Percentiles rank a stretch among this genome's conserved stretches.
Conservation (phyloP, 169 alveolate genomes). For the Nephromyces sp. region DNA sequence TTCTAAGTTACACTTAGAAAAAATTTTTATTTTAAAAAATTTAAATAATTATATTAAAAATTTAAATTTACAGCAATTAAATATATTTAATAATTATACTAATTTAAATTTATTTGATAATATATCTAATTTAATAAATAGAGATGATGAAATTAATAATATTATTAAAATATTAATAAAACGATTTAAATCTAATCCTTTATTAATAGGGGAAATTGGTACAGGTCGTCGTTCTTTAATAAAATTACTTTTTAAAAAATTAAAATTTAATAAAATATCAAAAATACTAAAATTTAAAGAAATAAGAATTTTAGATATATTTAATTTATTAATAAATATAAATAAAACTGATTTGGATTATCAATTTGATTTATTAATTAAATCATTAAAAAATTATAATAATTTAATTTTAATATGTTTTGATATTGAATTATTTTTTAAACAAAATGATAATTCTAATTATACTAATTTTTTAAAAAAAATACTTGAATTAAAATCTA, state of each 20-base stretch:
- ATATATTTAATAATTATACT: neutral
- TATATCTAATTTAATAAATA: neutral
- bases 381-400: neutral
- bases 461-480: neutral
- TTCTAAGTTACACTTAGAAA: neutral
- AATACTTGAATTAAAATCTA: neutral
- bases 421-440: neutral
- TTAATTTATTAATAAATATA: neutral
- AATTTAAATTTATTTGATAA: neutral
- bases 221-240: neutral
- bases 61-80: neutral
- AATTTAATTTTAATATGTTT: neutral
- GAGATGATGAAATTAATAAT: neutral
- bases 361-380: neutral
- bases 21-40: neutral
- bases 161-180: neutral
- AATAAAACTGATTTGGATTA: neutral
- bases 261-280: neutral
- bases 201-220: slow-evolving; percentile 1
- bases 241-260: slow-evolving; percentile 1
- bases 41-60: neutral
- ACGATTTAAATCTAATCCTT: neutral
- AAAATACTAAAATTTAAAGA: neutral
- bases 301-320: neutral
- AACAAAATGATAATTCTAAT: neutral